Percentiles rank a stretch among this genome's conserved stretches.
These are phyloP conservation scores for Sphagnum fallax DNA, from an alignment of 228 moss, liverwort and hornwort genomes.

Conservation along the genomic window DNA sequence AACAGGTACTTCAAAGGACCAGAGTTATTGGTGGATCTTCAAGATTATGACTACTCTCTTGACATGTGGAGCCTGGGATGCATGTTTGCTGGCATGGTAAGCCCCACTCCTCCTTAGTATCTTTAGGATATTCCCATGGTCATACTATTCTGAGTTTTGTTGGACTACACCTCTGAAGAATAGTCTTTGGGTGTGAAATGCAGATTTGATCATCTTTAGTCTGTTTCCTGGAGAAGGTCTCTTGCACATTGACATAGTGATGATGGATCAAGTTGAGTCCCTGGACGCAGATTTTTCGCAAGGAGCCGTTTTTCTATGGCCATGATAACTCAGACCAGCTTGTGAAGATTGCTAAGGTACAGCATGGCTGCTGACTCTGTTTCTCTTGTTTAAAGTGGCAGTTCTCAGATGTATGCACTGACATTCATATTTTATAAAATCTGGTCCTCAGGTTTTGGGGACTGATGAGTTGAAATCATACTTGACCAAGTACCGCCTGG, in stretches of 20 bases:
- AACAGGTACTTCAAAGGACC: constrained; percentile 19
- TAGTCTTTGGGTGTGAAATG: no score
- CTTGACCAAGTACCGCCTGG: constrained; percentile 92
- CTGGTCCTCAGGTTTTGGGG: constrained; percentile 53
- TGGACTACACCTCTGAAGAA: no score
- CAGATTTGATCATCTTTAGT: no score
- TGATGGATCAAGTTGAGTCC: no score
- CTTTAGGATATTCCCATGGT: no score
- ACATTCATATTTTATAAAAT: neutral
- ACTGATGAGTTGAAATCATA: constrained; percentile 90
- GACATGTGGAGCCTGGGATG: constrained; percentile 33
- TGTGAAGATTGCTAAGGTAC: constrained; percentile 22
- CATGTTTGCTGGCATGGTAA: constrained; percentile 23
- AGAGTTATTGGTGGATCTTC: constrained; percentile 23
- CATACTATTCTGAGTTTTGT: no score
- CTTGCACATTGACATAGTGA: no score
- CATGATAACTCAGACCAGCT: constrained; percentile 22
- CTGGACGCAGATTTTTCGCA: constrained; percentile 15
- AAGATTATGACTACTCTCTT: constrained; percentile 20
- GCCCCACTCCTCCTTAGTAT: neutral
- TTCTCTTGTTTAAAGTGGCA: no score
- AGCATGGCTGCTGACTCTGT: neutral
- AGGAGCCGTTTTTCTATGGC: constrained; percentile 22
- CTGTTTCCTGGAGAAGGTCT: no score
- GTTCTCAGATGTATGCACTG: no score